Evolutionary conservation across 306 rosid species (phyloP).

Genomic region (Canavalia gladiata): DNA sequence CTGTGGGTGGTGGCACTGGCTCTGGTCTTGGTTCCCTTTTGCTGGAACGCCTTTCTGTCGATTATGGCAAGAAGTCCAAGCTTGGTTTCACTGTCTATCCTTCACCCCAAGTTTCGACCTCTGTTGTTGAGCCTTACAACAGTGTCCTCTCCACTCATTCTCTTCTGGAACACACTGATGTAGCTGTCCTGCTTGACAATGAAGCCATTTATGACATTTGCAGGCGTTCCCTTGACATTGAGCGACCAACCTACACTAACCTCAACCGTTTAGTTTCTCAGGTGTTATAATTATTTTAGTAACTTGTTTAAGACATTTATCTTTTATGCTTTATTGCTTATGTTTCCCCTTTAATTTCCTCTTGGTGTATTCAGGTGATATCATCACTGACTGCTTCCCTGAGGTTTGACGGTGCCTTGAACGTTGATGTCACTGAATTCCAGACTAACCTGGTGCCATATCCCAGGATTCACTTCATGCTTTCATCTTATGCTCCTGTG

Average conservation of each 20-base stretch:
- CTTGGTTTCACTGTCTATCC: conserved; percentile 88
- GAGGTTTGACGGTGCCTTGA: conserved; percentile 89
- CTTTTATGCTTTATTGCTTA: not conserved
- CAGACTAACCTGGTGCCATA: conserved; percentile 90
- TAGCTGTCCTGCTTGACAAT: conserved; percentile 76
- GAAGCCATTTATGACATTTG: conserved; percentile 90
- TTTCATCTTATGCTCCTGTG: conserved; percentile 87
- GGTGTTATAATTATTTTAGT: conserved; percentile 46
- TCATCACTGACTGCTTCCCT: conserved; percentile 81
- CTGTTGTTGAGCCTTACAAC: conserved; percentile 93
- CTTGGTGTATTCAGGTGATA: conserved; percentile 61
- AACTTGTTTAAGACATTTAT: not conserved
- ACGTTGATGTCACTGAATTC: conserved; percentile 87
- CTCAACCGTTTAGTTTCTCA: conserved; percentile 87
- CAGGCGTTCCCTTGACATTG: conserved; percentile 88
- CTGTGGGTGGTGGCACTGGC: conserved; percentile 90
- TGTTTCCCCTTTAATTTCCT: not conserved
- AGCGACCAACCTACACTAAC: conserved; percentile 87
- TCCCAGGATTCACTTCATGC: conserved; percentile 93
- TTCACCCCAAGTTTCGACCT: conserved; percentile 91
- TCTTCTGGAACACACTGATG: conserved; percentile 88
- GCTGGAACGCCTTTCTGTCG: conserved; percentile 78
- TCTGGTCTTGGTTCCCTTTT: conserved; percentile 89
- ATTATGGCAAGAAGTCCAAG: conserved; percentile 66
- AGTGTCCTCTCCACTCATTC: conserved; percentile 92